Base-by-base conservation (phyloP, 2,329 filamentous ascomycete species). In the Cadophora malorum region DNA sequence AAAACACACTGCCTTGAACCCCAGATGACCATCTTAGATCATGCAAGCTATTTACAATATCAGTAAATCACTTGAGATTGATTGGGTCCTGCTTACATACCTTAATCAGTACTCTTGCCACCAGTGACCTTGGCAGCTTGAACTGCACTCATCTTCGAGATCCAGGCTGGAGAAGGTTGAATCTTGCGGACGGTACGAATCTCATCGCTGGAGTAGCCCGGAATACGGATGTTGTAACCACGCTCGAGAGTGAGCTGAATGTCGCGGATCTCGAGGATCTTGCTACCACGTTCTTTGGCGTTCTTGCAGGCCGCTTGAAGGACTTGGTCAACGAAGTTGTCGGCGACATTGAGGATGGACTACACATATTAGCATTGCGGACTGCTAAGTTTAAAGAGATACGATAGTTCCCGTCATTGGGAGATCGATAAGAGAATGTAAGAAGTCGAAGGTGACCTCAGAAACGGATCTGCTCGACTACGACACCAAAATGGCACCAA, bases 61-160 rank as follows among this genome's bases (percentile, higher is more conserved):
- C 35, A 38, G 35, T 10, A 38, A 38, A 10, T 38, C 35, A 9
- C 9, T 38, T 10, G 8, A 38, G 25, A n/a, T 45, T 28, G 28
- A 28, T 5, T 28, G 28, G 28, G 28, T 3, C 3, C 28, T 28
- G 3, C 28, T 5, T 6, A 16, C 38, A 33, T 67, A 59, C 38
- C 45, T 70, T 72, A 78, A 66, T 77, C 72, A 28, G 68, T 64
- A n/a, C 68, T 73, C 70, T 76, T 78, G 28, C 77, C 77, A 28
- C 87, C 85, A 4, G 87, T 90, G 56, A 90, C 94, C 83, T 98
- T 98, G 58, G 94, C 93, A 1, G 94, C 95, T 81, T 97, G 94
- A 19, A 99, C 91, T 28, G 96, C 95, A 76, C 94, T 95, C 91
- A 99, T 96, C 85, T 99, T 99, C 73, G 92, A 91, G 70, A 96